Conservation (phyloP, 805 yeast species). For the Hanseniaspora guilliermondii region DNA sequence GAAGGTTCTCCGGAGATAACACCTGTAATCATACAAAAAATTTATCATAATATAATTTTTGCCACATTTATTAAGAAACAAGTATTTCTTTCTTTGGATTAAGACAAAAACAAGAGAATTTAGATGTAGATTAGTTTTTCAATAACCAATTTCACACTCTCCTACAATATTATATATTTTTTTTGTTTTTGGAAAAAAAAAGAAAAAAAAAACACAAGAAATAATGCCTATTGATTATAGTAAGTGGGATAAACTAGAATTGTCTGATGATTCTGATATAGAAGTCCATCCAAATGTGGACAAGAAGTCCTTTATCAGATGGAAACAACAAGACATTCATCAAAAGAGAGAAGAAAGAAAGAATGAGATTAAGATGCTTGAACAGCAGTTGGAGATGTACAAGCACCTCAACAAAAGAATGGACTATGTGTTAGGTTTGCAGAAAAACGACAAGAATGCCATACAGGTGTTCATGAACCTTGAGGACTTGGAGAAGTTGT, state of each 20-base stretch:
- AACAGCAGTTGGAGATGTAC: slow-evolving; percentile 73
- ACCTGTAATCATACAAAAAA: no score
- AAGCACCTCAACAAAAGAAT: slow-evolving; percentile 60
- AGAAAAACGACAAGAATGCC: slow-evolving; percentile 30
- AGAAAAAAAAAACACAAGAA: neutral
- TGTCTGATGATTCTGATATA: slow-evolving; percentile 91
- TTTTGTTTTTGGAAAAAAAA: no score
- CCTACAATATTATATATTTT: no score
- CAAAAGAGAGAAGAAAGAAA: slow-evolving; percentile 77
- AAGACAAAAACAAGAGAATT: no score
- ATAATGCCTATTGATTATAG: slow-evolving; percentile 83
- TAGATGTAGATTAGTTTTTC: no score
- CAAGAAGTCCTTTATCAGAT: slow-evolving; percentile 75
- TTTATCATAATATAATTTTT: no score
- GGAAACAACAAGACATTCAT: slow-evolving; percentile 97
- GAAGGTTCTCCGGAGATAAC: neutral
- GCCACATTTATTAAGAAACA: neutral
- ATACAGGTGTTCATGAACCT: slow-evolving; percentile 10
- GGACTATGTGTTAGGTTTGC: slow-evolving; percentile 43
- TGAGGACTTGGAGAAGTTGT: slow-evolving; percentile 29
- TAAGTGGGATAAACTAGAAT: slow-evolving; percentile 93
- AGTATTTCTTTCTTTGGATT: no score
- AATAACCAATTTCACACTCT: no score
- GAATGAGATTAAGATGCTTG: slow-evolving; percentile 61
- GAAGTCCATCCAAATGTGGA: slow-evolving; percentile 98